These are phyloP conservation scores for Choiromyces venosus DNA, from an alignment of 495 filamentous ascomycete genomes.

Conservation along the genomic window DNA sequence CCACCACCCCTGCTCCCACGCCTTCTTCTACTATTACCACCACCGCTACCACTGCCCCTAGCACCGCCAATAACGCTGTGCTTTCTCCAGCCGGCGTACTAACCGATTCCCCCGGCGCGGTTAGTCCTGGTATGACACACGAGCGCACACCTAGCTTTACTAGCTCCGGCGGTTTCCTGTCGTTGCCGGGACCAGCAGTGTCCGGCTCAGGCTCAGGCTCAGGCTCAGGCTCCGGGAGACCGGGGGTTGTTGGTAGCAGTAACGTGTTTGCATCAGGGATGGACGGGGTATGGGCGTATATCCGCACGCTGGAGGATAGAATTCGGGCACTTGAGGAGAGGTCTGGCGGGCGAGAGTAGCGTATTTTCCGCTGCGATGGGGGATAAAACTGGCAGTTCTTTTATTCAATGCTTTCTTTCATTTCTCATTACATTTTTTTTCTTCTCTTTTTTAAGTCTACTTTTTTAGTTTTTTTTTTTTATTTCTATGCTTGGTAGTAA, in stretches of 20 bases:
- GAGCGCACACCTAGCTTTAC: constrained; percentile 31
- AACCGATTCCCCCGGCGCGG: constrained; percentile 32
- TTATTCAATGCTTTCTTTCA: background rate
- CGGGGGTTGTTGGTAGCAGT: constrained; percentile 11
- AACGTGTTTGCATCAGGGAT: constrained; percentile 31
- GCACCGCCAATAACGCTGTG: constrained; percentile 23
- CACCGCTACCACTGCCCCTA: constrained; percentile 18
- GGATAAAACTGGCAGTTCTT: background rate
- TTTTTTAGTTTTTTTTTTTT: background rate
- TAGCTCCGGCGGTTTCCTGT: constrained; percentile 17
- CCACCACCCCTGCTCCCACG: background rate
- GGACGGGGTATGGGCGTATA: constrained; percentile 36
- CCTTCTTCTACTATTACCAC: constrained; percentile 10
- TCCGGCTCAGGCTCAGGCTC: constrained; percentile 3
- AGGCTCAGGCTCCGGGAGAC: constrained; percentile 6
- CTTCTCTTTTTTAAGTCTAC: background rate
- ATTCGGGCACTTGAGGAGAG: constrained; percentile 19
- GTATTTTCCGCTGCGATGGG: no score
- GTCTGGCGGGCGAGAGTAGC: constrained; percentile 14
- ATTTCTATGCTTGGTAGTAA: no score
- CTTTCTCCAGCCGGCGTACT: constrained; percentile 34
- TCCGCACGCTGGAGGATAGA: constrained; percentile 30
- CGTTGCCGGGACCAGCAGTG: constrained; percentile 11
- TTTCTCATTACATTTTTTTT: background rate
- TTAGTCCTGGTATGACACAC: constrained; percentile 31